Conservation (phyloP, 768 basidiomycete genomes). For the Calocera cornea region DNA sequence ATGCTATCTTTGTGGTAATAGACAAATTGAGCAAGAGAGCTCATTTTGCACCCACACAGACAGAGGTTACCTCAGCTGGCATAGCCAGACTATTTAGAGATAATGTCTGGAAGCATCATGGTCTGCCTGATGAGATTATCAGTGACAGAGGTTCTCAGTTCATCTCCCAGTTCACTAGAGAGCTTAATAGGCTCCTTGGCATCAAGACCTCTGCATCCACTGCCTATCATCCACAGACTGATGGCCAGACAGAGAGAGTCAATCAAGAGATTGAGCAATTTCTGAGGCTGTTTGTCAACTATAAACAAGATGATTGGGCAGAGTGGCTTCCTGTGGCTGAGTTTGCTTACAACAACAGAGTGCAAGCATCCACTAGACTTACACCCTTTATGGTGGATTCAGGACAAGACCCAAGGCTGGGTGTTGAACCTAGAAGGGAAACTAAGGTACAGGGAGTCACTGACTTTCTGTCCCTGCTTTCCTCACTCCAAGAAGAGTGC, state of each 20-base stretch:
- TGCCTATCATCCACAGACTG: slow-evolving; percentile 34
- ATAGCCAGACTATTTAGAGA: slow-evolving; percentile 16
- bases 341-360: slow-evolving; percentile 27
- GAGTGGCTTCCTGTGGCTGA: slow-evolving; percentile 24
- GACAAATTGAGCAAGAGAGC: slow-evolving; percentile 31
- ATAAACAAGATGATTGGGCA: slow-evolving; percentile 27
- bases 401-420: slow-evolving; percentile 16
- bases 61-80: slow-evolving; percentile 14
- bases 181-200: slow-evolving; percentile 22
- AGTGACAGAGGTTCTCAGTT: slow-evolving; percentile 24
- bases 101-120: slow-evolving; percentile 21
- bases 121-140: slow-evolving; percentile 20
- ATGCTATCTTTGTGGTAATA: slow-evolving; percentile 30
- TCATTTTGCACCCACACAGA: slow-evolving; percentile 30
- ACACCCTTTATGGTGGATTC: slow-evolving; percentile 25
- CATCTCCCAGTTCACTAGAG: slow-evolving; percentile 23
- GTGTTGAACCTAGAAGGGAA: background rate
- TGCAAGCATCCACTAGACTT: slow-evolving; percentile 19
- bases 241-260: slow-evolving; percentile 31
- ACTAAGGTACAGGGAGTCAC: background rate
- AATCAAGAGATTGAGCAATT: slow-evolving; percentile 33
- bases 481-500: background rate
- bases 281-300: slow-evolving; percentile 25
- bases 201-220: slow-evolving; percentile 28
- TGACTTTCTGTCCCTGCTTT: slow-evolving; percentile 1